A percentile compares a stretch with the other conserved stretches of the same genome.
Evolutionary conservation across 225 moss, liverwort and hornwort genomes (phyloP).

Genomic region (Marchantia paleacea): DNA sequence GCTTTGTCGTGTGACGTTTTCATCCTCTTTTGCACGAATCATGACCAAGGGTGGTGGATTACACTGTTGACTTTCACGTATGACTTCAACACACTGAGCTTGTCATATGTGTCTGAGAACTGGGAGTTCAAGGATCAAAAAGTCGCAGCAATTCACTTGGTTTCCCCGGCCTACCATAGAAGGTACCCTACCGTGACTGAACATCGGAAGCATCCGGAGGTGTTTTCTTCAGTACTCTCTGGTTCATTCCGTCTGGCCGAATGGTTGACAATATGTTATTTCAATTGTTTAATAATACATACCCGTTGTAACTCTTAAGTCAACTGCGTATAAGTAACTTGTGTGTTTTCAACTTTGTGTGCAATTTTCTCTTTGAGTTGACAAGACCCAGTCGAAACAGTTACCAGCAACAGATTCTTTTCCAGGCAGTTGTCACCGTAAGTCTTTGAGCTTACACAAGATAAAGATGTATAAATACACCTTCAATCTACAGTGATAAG

Average conservation of each 20-base stretch:
- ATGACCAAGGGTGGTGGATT: background rate
- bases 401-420: no score
- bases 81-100: background rate
- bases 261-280: background rate
- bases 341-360: background rate
- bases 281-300: background rate
- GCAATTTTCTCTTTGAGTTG: background rate
- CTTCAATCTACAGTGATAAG: no score
- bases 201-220: background rate
- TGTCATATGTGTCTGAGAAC: background rate
- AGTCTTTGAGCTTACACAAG: no score
- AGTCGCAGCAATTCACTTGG: background rate
- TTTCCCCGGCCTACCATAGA: background rate
- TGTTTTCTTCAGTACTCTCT: background rate
- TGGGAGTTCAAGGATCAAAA: conserved; percentile 2
- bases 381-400: no score
- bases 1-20: background rate
- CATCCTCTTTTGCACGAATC: background rate
- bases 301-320: background rate
- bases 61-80: background rate
- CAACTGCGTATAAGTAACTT: no score
- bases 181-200: background rate
- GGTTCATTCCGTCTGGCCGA: background rate
- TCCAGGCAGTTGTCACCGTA: no score
- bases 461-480: no score